Evolutionary conservation across 495 filamentous ascomycete genomes (phyloP), one percentile per base, ranked within the genome.

Genomic region (Pseudevernia furfuracea): DNA sequence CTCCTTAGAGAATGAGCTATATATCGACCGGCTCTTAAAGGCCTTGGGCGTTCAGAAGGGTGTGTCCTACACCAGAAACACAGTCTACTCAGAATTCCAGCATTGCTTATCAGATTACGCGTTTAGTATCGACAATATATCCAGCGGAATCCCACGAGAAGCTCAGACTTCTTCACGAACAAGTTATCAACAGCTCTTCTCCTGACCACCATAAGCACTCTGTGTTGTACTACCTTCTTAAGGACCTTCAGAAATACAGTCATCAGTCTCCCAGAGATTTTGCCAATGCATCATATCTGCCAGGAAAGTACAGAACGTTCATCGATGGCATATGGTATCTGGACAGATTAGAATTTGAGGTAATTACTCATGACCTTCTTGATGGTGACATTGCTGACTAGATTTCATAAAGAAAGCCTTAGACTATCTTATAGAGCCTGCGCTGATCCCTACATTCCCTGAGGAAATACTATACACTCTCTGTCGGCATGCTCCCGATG

Each of bases 251-350:
- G 69, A 77, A 79, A 48, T 69, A 80, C 10, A 76, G 74, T n/a
- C 73, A 68, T 9, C 78, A 81, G 52, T 70, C 79, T 30, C 76
- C 81, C 4, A 71, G 74, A 5, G 74, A 77, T 11, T 83, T 84
- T 67, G 82, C 87, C 37, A 76, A 79, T 46, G 70, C 73, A 34
- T 85, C 83, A 25, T 82, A 85, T 66, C 73, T 86, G 21, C 88
- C 89, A 0, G 74, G 80, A 28, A 87, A 85, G 65, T 92, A 90
- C 71, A 83, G 82, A 67, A 83, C 88, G 36, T 87, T 89, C 63
- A 89, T 92, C 72, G 85, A 87, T 63, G 89, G 89, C 5, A 74
- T 94, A n/a, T 92, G 89, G 89, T 79, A 87, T 60, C 77, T 94
- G 76, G 90, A 94, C 72, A 79, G 81, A 53, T 74, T 83, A 32